Base-by-base conservation (phyloP, 2,329 filamentous ascomycete genomes). In the Clonostachys byssicola region DNA sequence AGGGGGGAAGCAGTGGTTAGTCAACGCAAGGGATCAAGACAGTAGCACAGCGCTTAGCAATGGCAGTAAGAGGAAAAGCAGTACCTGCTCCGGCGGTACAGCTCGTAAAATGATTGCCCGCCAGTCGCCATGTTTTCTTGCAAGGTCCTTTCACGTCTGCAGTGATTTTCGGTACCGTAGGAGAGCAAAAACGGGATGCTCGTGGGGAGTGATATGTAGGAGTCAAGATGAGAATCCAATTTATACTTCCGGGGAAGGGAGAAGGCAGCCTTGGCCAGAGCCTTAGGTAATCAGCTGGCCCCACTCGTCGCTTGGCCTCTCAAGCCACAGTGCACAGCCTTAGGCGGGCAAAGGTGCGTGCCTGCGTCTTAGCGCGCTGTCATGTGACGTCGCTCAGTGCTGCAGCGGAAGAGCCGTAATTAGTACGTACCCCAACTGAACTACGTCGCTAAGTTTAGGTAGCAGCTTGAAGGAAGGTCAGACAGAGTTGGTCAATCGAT, bases 41-140 rank as follows among this genome's bases (percentile, higher is more conserved):
- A 39, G 36, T 18, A 39, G 17, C 14, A 39, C 13, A 20, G 20
- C 42, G 18, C 42, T 33, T 16, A 39, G 36, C 14, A n/a, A 39
- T n/a, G 12, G 36, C 36, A 39, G 62, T 65, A 57, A 58, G 36
- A 39, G 36, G 36, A 39, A 4, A 18, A n/a, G 58, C 51, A 52
- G 68, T 89, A 97, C 94, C 92, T 97, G 83, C 91, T 96, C 75
- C 92, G 87, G 61, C 94, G 89, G 71, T 99, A 99, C 63, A 99
- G 85, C 81, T 99, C 94, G 71, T 97, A 99, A 75, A 80, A 85
- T 34, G 78, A 78, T 65, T 81, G 77, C 52, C 67, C 68, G 51
- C 66, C 70, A 43, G 72, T 68, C 49, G 78, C 72, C 70, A 79
- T 79, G 36, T 43, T 62, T 40, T 34, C 48, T 23, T 43, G 42